phyloP scores from a whole-genome alignment of 306 rosid genomes.

The Quercus suber region DNA sequence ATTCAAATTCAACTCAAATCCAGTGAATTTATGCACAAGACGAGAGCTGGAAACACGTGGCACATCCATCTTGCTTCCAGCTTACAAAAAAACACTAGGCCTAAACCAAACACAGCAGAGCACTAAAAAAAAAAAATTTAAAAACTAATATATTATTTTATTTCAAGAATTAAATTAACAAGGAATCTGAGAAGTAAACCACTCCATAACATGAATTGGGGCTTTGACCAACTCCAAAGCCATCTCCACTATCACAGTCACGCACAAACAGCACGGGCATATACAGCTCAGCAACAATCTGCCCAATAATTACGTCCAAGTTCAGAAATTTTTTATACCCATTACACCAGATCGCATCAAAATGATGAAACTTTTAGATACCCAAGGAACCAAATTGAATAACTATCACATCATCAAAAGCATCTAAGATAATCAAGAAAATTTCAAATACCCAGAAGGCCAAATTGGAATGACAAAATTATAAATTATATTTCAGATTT shows the following conservation, averaged over 20 bases:
- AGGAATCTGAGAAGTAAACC: slow-evolving; percentile 88
- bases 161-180: slow-evolving; percentile 27
- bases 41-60: no score
- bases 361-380: neutral
- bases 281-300: slow-evolving; percentile 74
- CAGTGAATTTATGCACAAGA: no score
- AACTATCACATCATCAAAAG: no score
- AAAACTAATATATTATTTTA: no score
- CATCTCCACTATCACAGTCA: slow-evolving; percentile 79
- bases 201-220: slow-evolving; percentile 81
- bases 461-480: neutral
- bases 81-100: no score
- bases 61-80: no score
- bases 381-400: neutral
- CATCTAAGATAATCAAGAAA: neutral
- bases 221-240: slow-evolving; percentile 74
- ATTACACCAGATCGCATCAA: neutral
- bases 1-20: no score
- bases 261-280: slow-evolving; percentile 85
- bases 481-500: no score
- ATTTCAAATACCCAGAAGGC: neutral
- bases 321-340: no score
- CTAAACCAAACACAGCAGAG: neutral
- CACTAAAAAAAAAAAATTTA: neutral
- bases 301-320: neutral